These are phyloP conservation scores for Tolypocladium endophyticum DNA, from an alignment of 2,329 filamentous ascomycete species.

Conservation along the genomic window DNA sequence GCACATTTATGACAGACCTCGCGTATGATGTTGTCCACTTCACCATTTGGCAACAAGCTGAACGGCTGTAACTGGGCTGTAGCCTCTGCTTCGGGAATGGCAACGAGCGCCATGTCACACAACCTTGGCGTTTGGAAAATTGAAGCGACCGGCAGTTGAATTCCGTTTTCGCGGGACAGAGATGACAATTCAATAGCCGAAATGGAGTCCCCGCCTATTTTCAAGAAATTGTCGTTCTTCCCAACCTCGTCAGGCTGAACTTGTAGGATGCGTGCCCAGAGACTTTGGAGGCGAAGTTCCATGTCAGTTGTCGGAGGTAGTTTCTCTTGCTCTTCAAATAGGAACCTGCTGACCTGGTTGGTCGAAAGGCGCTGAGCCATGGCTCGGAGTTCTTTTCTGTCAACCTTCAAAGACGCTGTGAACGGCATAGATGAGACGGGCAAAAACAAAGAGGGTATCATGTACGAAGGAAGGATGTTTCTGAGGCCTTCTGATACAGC, in stretches of 20 bases:
- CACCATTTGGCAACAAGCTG: background rate
- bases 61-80: background rate
- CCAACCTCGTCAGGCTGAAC: background rate
- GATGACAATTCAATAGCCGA: background rate
- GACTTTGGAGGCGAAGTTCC: background rate
- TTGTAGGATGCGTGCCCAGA: background rate
- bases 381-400: background rate
- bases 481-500: background rate
- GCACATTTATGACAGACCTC: background rate
- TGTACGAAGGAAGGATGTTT: background rate
- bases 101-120: background rate
- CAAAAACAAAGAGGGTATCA: background rate
- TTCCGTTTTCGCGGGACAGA: background rate
- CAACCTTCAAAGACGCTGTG: background rate
- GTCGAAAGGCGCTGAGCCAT: background rate
- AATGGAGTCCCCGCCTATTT: background rate
- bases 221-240: background rate
- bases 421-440: background rate
- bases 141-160: background rate
- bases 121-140: background rate
- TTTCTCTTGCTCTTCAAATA: background rate
- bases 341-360: background rate
- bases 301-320: background rate
- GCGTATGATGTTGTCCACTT: background rate
- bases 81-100: background rate